Conservation (phyloP, 2,329 filamentous ascomycete species). For the Penicillium paneum region DNA sequence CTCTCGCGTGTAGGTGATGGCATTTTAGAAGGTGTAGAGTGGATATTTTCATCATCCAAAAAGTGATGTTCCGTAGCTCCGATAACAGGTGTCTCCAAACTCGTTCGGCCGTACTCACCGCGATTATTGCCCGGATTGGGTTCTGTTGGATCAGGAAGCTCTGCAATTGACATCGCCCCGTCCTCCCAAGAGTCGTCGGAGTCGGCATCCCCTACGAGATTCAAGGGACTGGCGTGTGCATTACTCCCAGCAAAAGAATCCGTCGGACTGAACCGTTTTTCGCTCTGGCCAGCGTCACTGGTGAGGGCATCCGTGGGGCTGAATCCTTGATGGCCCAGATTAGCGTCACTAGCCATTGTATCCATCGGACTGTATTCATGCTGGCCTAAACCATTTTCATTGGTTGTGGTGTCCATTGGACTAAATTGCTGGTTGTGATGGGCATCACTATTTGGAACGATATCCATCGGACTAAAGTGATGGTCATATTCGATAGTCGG, state of each 20-base stretch:
- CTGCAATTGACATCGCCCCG: conserved; percentile 23
- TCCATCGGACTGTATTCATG: conserved; percentile 15
- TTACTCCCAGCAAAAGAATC: conserved; percentile 8
- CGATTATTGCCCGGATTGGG: conserved; percentile 9
- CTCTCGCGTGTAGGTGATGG: conserved; percentile 30
- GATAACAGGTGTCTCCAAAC: conserved; percentile 31
- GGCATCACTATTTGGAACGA: conserved; percentile 27
- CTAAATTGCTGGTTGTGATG: conserved; percentile 15
- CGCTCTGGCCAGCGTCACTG: conserved; percentile 12
- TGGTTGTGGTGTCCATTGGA: conserved; percentile 7
- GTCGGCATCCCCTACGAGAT: conserved; percentile 13
- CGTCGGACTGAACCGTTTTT: conserved; percentile 13
- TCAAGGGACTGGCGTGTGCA: conserved; percentile 23
- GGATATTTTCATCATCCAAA: conserved; percentile 27
- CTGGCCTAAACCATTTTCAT: conserved; percentile 15
- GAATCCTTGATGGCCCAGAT: background rate
- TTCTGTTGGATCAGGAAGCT: conserved; percentile 21
- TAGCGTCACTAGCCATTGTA: conserved; percentile 6
- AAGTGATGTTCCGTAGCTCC: conserved; percentile 29
- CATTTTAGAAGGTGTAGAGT: conserved; percentile 36
- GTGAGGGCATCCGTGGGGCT: background rate
- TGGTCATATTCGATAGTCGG: conserved; percentile 9
- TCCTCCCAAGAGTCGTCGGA: conserved; percentile 22
- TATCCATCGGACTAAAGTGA: conserved; percentile 25
- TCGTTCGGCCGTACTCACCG: conserved; percentile 23